Percentiles rank a stretch among this genome's conserved stretches.
Conservation (phyloP, 2,329 filamentous ascomycete species). For the Cucurbitaria berberidis region DNA sequence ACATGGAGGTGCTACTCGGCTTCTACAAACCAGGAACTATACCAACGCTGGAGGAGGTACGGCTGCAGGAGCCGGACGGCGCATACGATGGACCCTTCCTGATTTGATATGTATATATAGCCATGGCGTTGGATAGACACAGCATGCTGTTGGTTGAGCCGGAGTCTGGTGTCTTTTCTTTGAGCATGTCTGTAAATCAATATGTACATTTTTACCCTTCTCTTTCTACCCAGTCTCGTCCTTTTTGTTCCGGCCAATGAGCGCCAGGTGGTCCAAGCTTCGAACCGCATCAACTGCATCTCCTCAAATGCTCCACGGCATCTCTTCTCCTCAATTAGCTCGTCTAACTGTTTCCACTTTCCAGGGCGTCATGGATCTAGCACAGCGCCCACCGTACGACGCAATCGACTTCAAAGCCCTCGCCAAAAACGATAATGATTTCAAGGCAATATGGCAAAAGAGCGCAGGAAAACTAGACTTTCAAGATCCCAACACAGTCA, state of each 20-base stretch:
- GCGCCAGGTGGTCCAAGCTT: slow-evolving; percentile 21
- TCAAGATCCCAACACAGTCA: slow-evolving; percentile 74
- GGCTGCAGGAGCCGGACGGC: slow-evolving; percentile 48
- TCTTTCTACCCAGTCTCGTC: slow-evolving; percentile 4
- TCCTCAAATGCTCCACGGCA: neutral
- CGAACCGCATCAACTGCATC: neutral
- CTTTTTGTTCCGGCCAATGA: slow-evolving; percentile 27
- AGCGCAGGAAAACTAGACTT: slow-evolving; percentile 75
- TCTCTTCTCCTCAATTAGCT: neutral
- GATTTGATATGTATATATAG: slow-evolving; percentile 27
- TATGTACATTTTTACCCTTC: slow-evolving; percentile 15
- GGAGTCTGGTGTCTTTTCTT: slow-evolving; percentile 14
- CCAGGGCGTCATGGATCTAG: slow-evolving; percentile 23
- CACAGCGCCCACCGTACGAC: slow-evolving; percentile 55
- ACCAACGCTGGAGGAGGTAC: slow-evolving; percentile 52
- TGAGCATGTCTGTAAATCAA: slow-evolving; percentile 22
- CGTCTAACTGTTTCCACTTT: neutral
- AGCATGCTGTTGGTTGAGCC: slow-evolving; percentile 11
- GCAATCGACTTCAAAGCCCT: slow-evolving; percentile 67
- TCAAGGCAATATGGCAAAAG: slow-evolving; percentile 58
- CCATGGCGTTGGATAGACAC: slow-evolving; percentile 18
- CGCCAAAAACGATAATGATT: slow-evolving; percentile 64
- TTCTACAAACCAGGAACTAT: slow-evolving; percentile 66
- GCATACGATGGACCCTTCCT: slow-evolving; percentile 57
- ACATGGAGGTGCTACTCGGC: slow-evolving; percentile 80